These are phyloP conservation scores for Panicum virgatum DNA, from an alignment of 202 grass and related monocot species.

Conservation along the genomic window DNA sequence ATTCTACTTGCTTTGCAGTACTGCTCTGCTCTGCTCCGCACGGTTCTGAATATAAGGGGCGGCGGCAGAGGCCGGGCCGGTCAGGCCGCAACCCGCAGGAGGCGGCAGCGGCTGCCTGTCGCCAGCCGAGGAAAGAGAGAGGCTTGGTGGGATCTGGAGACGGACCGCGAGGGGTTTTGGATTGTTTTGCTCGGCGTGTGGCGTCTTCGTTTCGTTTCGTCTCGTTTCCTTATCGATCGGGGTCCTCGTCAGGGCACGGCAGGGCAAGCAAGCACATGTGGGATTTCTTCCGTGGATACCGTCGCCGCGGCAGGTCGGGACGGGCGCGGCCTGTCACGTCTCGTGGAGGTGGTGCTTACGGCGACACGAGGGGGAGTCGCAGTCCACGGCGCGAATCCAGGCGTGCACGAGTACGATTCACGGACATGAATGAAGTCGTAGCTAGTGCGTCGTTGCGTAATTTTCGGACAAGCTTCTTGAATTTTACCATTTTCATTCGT, in stretches of 20 bases:
- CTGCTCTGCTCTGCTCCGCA: background rate
- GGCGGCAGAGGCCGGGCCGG: no score
- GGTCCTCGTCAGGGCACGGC: background rate
- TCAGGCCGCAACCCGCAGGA: no score
- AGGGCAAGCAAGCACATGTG: background rate
- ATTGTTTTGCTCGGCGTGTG: background rate
- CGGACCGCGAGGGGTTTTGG: background rate
- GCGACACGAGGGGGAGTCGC: background rate
- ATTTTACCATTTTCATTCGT: background rate
- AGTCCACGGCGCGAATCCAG: background rate
- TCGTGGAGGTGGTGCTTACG: background rate
- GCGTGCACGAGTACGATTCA: background rate
- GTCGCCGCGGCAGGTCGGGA: background rate
- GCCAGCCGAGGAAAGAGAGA: no score
- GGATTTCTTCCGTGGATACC: constrained; percentile 10
- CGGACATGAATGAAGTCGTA: background rate
- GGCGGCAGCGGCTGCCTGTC: background rate
- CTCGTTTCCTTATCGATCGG: background rate
- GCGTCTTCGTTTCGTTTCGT: background rate
- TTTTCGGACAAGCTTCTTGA: background rate
- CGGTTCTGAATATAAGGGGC: background rate
- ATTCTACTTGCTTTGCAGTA: background rate
- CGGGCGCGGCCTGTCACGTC: background rate
- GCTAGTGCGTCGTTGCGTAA: background rate
- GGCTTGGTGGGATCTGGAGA: background rate